phyloP scores from a whole-genome alignment of 768 basidiomycete species.

The Russula sp. region DNA sequence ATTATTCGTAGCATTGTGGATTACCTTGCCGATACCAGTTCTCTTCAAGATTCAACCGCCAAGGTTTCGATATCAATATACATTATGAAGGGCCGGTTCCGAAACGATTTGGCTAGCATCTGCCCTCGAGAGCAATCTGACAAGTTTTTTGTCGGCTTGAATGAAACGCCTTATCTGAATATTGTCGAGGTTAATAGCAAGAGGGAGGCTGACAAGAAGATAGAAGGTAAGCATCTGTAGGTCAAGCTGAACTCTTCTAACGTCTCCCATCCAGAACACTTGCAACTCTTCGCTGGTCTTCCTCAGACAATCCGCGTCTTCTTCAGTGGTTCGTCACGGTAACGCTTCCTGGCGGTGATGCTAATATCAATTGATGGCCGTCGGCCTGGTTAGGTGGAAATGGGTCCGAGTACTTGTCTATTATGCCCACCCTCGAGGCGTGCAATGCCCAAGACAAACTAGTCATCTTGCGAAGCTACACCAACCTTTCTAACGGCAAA shows the following conservation, averaged over 20 bases:
- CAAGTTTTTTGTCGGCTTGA: slow-evolving; percentile 21
- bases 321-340: slow-evolving; percentile 20
- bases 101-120: slow-evolving; percentile 14
- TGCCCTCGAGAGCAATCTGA: slow-evolving; percentile 23
- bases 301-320: slow-evolving; percentile 23
- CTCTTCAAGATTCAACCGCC: slow-evolving; percentile 4
- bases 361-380: not conserved
- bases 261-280: slow-evolving; percentile 13
- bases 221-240: slow-evolving; percentile 11
- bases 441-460: slow-evolving; percentile 67
- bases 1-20: slow-evolving; percentile 8
- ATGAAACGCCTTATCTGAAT: slow-evolving; percentile 18
- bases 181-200: slow-evolving; percentile 26
- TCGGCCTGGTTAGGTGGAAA: slow-evolving; percentile 49
- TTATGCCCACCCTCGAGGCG: slow-evolving; percentile 53
- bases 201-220: slow-evolving; percentile 22
- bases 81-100: slow-evolving; percentile 19
- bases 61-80: slow-evolving; percentile 20
- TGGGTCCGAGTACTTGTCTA: slow-evolving; percentile 50
- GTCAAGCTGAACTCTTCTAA: not conserved
- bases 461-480: slow-evolving; percentile 54
- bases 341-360: not conserved
- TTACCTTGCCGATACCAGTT: slow-evolving; percentile 9
- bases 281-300: slow-evolving; percentile 23
- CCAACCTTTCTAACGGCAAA: slow-evolving; percentile 43